Evolutionary conservation across 2,329 filamentous ascomycete genomes (phyloP).

Genomic region (Phoma sp.): DNA sequence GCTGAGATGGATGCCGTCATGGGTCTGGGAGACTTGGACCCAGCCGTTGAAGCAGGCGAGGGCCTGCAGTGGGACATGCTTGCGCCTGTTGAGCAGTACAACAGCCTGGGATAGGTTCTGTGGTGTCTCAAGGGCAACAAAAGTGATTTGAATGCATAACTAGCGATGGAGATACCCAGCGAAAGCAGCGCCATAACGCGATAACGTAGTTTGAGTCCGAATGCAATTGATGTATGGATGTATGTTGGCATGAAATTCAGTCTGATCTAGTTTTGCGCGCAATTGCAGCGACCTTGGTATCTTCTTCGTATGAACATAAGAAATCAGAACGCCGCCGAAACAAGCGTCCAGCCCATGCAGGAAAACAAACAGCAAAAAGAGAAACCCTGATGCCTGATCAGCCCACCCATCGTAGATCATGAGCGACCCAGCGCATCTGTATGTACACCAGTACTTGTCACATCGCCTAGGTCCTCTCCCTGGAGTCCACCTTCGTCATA

Average conservation of each 20-base stretch:
- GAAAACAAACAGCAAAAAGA: not conserved
- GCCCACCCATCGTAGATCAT: not conserved
- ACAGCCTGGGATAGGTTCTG: conserved; percentile 7
- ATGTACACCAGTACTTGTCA: not conserved
- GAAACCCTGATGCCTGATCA: not conserved
- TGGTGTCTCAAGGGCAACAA: not conserved
- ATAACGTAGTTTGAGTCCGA: too few species aligned
- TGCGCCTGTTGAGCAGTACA: conserved; percentile 36
- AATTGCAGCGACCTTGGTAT: conserved; percentile 15
- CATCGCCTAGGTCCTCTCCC: not conserved
- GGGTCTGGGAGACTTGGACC: conserved; percentile 28
- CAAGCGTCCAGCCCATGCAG: not conserved
- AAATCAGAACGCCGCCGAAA: not conserved
- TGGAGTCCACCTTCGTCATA: conserved; percentile 6
- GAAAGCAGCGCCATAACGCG: not conserved
- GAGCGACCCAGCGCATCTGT: conserved; percentile 4
- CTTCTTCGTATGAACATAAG: conserved; percentile 9
- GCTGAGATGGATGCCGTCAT: conserved; percentile 36
- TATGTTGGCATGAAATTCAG: not conserved
- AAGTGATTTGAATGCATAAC: not conserved
- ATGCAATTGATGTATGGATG: too few species aligned
- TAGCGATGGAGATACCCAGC: conserved; percentile 6
- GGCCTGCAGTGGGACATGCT: conserved; percentile 36
- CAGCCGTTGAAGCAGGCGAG: conserved; percentile 29
- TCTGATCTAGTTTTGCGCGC: conserved; percentile 11